Evolutionary conservation across 371 early-diverging fungal species (phyloP), one percentile per base, ranked within the genome.

Genomic region (Conidiobolus incongruus): DNA sequence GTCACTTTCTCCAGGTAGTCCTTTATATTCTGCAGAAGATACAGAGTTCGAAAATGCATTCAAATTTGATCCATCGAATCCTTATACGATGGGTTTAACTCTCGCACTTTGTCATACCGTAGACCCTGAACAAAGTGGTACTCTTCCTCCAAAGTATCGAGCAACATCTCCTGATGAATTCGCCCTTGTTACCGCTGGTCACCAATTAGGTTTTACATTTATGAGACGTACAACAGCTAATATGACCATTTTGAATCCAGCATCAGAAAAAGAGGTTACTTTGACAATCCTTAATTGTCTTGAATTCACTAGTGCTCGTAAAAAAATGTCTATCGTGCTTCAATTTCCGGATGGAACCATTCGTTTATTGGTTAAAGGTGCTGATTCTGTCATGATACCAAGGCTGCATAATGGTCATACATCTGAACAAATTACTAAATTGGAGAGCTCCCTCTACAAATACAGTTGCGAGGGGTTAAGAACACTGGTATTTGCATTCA

Each of bases 41-140:
- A n/a, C n/a, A n/a, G n/a, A n/a, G n/a, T n/a, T n/a, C n/a, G n/a
- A n/a, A n/a, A n/a, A n/a, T n/a, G n/a, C n/a, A n/a, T n/a, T n/a
- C n/a, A n/a, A n/a, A n/a, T n/a, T n/a, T n/a, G n/a, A n/a, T n/a
- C n/a, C n/a, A n/a, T n/a, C n/a, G n/a, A n/a, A n/a, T n/a, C n/a
- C n/a, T n/a, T n/a, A n/a, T n/a, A n/a, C n/a, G n/a, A n/a, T n/a
- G n/a, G n/a, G n/a, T 47, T 71, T 74, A 6, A 60, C 82, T 13
- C 56, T 96, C 15, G 76, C 93, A 1, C 61, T 92, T 0, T 96
- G 94, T 56, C 94, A 96, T 52, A 89, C 93, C 0, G 93, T 92
- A 92, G 33, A 61, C 53, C 47, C 55, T 58, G 22, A 54, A 56
- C 48, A 60, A 55, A 17, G 49, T 65, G 6, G 60, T 59, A n/a